phyloP scores from a whole-genome alignment of 495 filamentous ascomycete species.

The Tuber indicum region DNA sequence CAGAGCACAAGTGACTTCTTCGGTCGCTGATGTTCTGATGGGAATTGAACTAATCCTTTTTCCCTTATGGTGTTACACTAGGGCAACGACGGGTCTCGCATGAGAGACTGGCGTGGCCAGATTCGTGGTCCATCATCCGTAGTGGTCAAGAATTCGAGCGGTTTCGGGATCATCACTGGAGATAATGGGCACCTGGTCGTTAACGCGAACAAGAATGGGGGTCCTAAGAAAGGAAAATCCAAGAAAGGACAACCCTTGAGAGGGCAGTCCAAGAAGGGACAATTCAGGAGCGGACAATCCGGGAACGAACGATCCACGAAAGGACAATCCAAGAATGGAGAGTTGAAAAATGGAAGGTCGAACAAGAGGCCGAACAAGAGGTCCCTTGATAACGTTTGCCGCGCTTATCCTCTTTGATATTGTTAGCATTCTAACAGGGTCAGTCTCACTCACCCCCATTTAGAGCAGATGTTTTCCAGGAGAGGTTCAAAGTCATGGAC shows the following conservation, averaged over 20 bases:
- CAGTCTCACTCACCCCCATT: neutral
- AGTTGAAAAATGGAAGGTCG: neutral
- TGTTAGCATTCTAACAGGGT: neutral
- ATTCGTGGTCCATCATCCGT: neutral
- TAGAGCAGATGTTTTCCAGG: too few species aligned
- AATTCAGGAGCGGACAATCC: too few species aligned
- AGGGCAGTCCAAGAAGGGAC: neutral
- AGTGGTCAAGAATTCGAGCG: slow-evolving; percentile 6
- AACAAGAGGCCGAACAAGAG: too few species aligned
- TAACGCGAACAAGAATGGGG: neutral
- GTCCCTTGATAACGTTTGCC: slow-evolving; percentile 2
- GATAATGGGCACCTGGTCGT: neutral
- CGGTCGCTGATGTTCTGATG: too few species aligned
- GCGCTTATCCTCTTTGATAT: neutral
- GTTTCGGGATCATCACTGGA: slow-evolving; percentile 1
- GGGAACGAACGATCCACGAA: too few species aligned
- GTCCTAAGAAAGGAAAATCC: too few species aligned
- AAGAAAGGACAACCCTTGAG: neutral
- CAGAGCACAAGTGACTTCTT: too few species aligned
- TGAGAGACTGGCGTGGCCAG: slow-evolving; percentile 6
- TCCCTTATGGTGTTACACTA: neutral
- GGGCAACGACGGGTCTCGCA: slow-evolving; percentile 6
- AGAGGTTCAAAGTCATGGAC: too few species aligned
- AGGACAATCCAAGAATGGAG: too few species aligned
- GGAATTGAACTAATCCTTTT: too few species aligned